A percentile compares a stretch with the other conserved stretches of the same genome.
phyloP scores from a whole-genome alignment of 495 filamentous ascomycete genomes.

The Penicillium fimorum region DNA sequence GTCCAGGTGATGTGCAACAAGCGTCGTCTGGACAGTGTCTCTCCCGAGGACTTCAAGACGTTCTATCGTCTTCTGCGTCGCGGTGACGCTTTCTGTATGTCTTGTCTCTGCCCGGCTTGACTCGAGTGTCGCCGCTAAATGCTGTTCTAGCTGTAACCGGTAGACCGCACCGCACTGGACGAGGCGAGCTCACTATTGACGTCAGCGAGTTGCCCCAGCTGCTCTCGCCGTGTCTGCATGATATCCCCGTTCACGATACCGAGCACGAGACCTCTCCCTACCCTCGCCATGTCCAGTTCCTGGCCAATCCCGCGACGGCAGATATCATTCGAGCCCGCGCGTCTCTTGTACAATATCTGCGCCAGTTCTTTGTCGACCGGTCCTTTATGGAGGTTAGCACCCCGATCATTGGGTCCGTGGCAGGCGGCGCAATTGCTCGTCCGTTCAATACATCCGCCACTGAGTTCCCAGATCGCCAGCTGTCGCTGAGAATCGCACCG shows the following conservation, averaged over 20 bases:
- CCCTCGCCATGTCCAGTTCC: slow-evolving; percentile 73
- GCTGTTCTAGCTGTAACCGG: slow-evolving; percentile 60
- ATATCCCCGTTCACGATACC: slow-evolving; percentile 62
- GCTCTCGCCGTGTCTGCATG: slow-evolving; percentile 73
- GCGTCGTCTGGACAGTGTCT: slow-evolving; percentile 49
- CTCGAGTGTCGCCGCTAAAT: slow-evolving; percentile 13
- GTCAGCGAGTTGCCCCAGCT: slow-evolving; percentile 65
- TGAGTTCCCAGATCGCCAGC: slow-evolving; percentile 63
- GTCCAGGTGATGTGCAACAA: slow-evolving; percentile 74
- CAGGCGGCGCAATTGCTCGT: slow-evolving; percentile 80
- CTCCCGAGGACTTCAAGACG: slow-evolving; percentile 53
- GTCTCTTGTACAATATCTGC: slow-evolving; percentile 68
- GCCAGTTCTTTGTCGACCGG: slow-evolving; percentile 66
- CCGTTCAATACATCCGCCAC: slow-evolving; percentile 77
- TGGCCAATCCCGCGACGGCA: slow-evolving; percentile 63
- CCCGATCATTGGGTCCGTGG: slow-evolving; percentile 73
- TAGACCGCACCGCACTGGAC: slow-evolving; percentile 63
- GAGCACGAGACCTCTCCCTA: slow-evolving; percentile 68
- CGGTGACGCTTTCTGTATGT: slow-evolving; percentile 78
- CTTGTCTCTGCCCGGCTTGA: slow-evolving; percentile 31
- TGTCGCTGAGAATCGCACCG: slow-evolving; percentile 83
- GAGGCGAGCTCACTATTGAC: slow-evolving; percentile 75
- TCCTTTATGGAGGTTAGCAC: slow-evolving; percentile 86
- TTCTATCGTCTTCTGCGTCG: slow-evolving; percentile 58
- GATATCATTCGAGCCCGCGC: slow-evolving; percentile 73